phyloP scores from a whole-genome alignment of 352 stramenopile species.

The Elongisporangium prolatum region DNA sequence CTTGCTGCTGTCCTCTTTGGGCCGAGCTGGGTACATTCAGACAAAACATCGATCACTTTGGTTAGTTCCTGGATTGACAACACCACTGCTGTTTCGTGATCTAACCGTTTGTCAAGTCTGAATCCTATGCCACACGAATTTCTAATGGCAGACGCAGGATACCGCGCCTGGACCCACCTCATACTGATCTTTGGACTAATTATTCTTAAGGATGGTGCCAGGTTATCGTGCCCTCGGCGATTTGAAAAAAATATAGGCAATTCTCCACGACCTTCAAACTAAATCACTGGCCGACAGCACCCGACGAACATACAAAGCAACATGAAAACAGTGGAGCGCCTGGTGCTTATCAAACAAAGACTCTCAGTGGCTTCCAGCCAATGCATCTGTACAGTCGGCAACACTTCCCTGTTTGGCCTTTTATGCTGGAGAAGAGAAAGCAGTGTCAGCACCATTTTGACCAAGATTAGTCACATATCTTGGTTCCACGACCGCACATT shows the following conservation, averaged over 20 bases:
- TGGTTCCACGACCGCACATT: constrained; percentile 19
- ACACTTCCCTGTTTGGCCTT: constrained; percentile 9
- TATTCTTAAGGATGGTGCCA: constrained; percentile 8
- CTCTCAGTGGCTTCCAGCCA: constrained; percentile 3
- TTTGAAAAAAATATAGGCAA: constrained; percentile 8
- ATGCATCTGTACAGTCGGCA: neutral
- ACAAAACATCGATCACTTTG: neutral
- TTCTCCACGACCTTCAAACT: constrained; percentile 12
- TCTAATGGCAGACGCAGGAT: constrained; percentile 9
- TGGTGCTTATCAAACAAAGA: constrained; percentile 6
- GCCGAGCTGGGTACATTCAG: neutral
- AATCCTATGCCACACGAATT: no score
- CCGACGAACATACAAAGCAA: neutral
- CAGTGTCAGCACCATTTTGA: constrained; percentile 18
- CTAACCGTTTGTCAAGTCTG: no score
- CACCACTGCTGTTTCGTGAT: no score
- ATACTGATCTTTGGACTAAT: constrained; percentile 5
- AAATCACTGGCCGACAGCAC: constrained; percentile 8
- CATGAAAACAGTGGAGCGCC: constrained; percentile 5
- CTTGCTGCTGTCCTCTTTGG: neutral
- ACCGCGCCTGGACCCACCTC: constrained; percentile 1
- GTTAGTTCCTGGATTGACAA: neutral
- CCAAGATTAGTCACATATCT: constrained; percentile 18
- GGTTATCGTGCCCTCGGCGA: neutral
- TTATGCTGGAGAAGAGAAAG: constrained; percentile 13